Base-by-base conservation (phyloP, 176 grass and related monocot genomes). In the Carex cristatella region DNA sequence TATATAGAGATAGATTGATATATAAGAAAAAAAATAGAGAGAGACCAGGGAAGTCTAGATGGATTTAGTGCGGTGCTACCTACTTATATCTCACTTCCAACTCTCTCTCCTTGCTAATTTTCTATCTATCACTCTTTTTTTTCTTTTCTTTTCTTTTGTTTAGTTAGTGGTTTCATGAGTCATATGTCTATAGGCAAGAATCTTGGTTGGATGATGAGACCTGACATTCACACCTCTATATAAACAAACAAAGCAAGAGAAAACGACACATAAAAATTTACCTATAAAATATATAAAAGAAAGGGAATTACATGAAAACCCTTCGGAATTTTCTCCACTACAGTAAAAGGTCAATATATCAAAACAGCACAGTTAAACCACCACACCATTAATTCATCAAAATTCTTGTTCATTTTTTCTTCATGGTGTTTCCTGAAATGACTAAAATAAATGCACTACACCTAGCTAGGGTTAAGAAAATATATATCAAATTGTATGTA, bases 201-300 rank as follows among this genome's bases (percentile, higher is more conserved):
- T 83, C 81, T 83, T 83, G 23, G 63, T 83, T 83, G 63, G 62
- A 83, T 83, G 61, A 83, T 68, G 51, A 78, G 51, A 57, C 74
- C 28, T 78, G 74, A 83, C 46, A 83, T 69, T 27, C 49, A 53
- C 23, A 38, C 13, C n/a, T 32, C 30, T 83, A 40, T 54, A 54
- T 54, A 54, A 63, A 69, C 61, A 51, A 83, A 69, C 14, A 53
- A 1, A 32, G 42, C 1, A 55, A 66, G 3, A 83, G 44, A 81
- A 83, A 66, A 83, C 40, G 61, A 83, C 74, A 78, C 28, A 31
- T 14, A 56, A 14, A 46, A 14, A 46, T 23, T 56, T 78, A 23
- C 51, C 12, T 56, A 57, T 14, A 7, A 57, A 32, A 79, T 46
- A 42, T 5, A 56, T 23, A 13, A 37, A 58, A 32, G 14, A 35